Percentiles rank a stretch among this genome's conserved stretches.
Conservation (phyloP, 257 asterid species). For the Penstemon davidsonii region DNA sequence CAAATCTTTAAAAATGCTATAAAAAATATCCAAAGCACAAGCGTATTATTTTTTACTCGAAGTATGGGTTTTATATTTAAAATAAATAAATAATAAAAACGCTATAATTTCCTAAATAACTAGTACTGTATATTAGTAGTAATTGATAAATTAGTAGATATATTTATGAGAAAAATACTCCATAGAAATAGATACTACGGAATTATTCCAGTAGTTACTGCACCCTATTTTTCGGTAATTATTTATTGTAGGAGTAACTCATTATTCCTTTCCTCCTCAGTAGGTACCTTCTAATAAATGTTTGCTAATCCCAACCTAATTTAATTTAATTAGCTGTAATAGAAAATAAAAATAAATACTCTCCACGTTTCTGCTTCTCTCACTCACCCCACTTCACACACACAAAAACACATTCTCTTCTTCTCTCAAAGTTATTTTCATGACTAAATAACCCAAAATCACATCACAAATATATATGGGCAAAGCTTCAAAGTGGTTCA, state of each 20-base stretch:
- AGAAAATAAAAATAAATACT: too few relatives aligned
- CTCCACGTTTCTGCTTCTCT: background rate
- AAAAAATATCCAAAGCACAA: too few relatives aligned
- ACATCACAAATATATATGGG: constrained; percentile 47
- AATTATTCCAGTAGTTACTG: too few relatives aligned
- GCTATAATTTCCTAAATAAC: too few relatives aligned
- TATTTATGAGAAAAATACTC: too few relatives aligned
- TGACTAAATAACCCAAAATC: background rate
- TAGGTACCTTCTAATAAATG: constrained; percentile 19
- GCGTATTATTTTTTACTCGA: too few relatives aligned
- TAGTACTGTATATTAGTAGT: too few relatives aligned
- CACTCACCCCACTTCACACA: constrained; percentile 18
- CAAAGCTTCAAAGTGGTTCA: constrained; percentile 80
- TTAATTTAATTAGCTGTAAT: background rate
- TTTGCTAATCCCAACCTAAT: constrained; percentile 26
- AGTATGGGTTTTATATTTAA: too few relatives aligned
- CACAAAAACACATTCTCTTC: background rate
- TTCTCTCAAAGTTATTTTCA: background rate
- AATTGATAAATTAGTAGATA: too few relatives aligned
- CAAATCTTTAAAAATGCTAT: too few relatives aligned
- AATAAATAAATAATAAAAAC: too few relatives aligned
- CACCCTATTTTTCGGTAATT: background rate
- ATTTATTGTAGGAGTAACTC: background rate
- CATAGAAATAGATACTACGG: too few relatives aligned
- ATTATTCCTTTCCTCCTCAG: background rate